Evolutionary conservation across 176 grass and related monocot species (phyloP).

Genomic region (Oryza punctata): DNA sequence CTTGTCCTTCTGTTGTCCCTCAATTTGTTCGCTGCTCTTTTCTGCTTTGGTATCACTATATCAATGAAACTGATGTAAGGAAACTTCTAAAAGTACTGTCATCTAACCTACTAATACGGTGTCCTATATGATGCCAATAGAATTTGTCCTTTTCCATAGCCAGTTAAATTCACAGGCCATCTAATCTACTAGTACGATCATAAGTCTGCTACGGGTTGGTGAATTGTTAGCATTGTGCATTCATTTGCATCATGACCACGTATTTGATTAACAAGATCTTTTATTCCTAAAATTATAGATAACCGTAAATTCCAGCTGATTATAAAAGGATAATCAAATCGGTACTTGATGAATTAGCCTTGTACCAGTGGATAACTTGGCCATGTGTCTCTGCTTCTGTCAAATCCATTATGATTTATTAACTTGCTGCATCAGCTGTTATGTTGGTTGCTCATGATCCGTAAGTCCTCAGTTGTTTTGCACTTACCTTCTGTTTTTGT

Average conservation of each 20-base stretch:
- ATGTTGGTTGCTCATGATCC: not conserved
- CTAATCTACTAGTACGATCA: slow-evolving; percentile 16
- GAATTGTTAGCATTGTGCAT: not conserved
- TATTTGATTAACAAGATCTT: slow-evolving; percentile 1
- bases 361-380: not conserved
- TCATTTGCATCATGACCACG: not conserved
- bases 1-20: not conserved
- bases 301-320: not conserved
- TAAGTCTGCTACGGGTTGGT: not conserved
- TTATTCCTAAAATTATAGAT: slow-evolving; percentile 12
- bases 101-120: slow-evolving; percentile 21
- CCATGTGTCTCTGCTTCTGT: not conserved
- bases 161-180: too few species aligned
- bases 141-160: too few species aligned
- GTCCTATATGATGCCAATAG: too few species aligned
- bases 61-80: slow-evolving; percentile 3
- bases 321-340: slow-evolving; percentile 9
- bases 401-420: not conserved
- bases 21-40: not conserved
- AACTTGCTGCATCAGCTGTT: not conserved
- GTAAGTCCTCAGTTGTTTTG: not conserved
- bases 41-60: not conserved
- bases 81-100: not conserved
- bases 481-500: slow-evolving; percentile 12
- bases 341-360: not conserved